phyloP scores from a whole-genome alignment of 2,329 filamentous ascomycete genomes.

The Madurella mycetomatis region DNA sequence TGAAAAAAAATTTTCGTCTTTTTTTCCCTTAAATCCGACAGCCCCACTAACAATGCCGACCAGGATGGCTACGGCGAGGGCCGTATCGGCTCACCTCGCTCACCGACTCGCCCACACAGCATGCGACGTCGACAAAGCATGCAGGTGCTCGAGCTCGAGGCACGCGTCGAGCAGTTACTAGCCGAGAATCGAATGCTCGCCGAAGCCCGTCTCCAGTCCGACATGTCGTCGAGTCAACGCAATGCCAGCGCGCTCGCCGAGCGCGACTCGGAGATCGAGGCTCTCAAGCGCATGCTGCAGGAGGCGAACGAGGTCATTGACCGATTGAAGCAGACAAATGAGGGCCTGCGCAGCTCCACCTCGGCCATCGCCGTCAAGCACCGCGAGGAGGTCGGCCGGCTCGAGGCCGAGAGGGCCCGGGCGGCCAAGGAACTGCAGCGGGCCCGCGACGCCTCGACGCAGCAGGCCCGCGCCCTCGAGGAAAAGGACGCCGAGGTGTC shows the following conservation, averaged over 20 bases:
- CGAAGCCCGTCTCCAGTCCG: conserved; percentile 66
- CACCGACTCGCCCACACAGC: conserved; percentile 89
- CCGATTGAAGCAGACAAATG: conserved; percentile 77
- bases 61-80: conserved; percentile 93
- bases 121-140: conserved; percentile 97
- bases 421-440: conserved; percentile 66
- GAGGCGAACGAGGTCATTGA: conserved; percentile 78
- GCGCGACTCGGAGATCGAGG: conserved; percentile 81
- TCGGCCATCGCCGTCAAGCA: conserved; percentile 71
- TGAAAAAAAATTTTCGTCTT: too few relatives aligned
- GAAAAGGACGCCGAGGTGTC: conserved; percentile 83
- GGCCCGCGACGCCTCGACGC: conserved; percentile 58
- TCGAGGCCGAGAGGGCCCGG: conserved; percentile 64
- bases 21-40: not conserved
- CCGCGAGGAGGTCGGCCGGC: conserved; percentile 62
- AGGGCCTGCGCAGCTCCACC: conserved; percentile 72
- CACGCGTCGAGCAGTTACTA: conserved; percentile 74
- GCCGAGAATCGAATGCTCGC: conserved; percentile 78
- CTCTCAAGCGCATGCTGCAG: conserved; percentile 71
- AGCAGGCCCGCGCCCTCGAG: conserved; percentile 61
- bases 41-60: conserved; percentile 15
- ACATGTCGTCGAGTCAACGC: conserved; percentile 61
- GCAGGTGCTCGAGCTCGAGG: conserved; percentile 90
- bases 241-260: conserved; percentile 69
- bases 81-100: conserved; percentile 78